Percentiles rank a stretch among this genome's conserved stretches.
Conservation (phyloP, 345 rosid genomes). For the Corchorus olitorius region DNA sequence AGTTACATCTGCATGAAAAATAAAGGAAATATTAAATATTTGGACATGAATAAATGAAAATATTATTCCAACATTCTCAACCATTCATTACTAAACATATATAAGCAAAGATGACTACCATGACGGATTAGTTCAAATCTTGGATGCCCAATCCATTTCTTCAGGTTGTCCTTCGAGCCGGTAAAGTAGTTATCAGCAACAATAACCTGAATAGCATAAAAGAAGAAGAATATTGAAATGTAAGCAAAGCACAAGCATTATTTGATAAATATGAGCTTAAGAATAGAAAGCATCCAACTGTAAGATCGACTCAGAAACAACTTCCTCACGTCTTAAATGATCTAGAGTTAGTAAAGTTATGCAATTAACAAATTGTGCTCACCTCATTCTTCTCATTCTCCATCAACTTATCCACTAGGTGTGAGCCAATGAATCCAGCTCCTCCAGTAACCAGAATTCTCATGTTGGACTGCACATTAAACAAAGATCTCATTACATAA, state of each 20-base stretch:
- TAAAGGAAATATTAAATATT: background rate
- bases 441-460: constrained; percentile 95
- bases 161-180: constrained; percentile 88
- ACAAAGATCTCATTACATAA: background rate
- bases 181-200: constrained; percentile 93
- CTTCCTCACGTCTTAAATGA: background rate
- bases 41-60: background rate
- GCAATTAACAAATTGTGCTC: background rate
- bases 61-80: background rate
- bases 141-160: constrained; percentile 94
- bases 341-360: background rate
- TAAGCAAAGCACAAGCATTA: constrained; percentile 1
- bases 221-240: background rate
- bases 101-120: constrained; percentile 45
- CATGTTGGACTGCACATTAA: constrained; percentile 77
- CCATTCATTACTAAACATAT: background rate
- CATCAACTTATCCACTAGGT: constrained; percentile 90
- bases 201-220: constrained; percentile 49
- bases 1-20: constrained; percentile 65
- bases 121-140: constrained; percentile 98
- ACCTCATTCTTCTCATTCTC: constrained; percentile 94
- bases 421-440: constrained; percentile 98
- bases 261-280: background rate
- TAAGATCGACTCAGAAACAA: background rate
- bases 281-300: background rate